These are phyloP conservation scores for Mrakia gelida DNA, from an alignment of 768 basidiomycete species.

Conservation along the genomic window DNA sequence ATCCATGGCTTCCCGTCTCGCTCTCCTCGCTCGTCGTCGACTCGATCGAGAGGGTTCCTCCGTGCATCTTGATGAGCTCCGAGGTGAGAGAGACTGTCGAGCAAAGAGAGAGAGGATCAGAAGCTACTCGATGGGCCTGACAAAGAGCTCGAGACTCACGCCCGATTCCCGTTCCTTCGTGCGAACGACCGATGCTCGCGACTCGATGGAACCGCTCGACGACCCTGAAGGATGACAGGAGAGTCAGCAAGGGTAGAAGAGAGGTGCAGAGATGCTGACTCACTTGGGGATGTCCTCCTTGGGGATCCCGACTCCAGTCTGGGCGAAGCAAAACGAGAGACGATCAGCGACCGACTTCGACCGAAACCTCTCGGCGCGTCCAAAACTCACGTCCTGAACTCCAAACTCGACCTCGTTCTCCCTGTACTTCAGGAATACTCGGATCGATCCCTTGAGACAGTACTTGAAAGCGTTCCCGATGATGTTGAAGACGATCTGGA, in stretches of 20 bases:
- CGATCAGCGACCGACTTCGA: not conserved
- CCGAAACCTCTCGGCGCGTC: not conserved
- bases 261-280: not conserved
- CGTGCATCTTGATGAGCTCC: conserved; percentile 47
- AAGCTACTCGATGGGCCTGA: not conserved
- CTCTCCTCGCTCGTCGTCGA: conserved; percentile 41
- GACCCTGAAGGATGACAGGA: conserved; percentile 28
- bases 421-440: conserved; percentile 40
- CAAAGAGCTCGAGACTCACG: not conserved
- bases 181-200: conserved; percentile 42
- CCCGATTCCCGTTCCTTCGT: conserved; percentile 39
- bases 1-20: conserved; percentile 42
- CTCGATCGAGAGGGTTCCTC: conserved; percentile 42
- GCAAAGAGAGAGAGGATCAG: conserved; percentile 33
- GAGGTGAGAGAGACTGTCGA: conserved; percentile 41
- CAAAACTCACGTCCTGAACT: conserved; percentile 39
- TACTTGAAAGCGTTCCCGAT: conserved; percentile 40
- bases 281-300: conserved; percentile 10
- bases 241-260: not conserved
- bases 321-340: not conserved
- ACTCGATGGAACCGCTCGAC: conserved; percentile 48
- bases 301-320: conserved; percentile 48
- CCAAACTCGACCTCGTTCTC: conserved; percentile 40
- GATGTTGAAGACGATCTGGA: conserved; percentile 27
- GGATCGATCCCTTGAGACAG: conserved; percentile 43